Conservation (phyloP, 2,329 filamentous ascomycete genomes). For the Rhynchosporium secalis region DNA sequence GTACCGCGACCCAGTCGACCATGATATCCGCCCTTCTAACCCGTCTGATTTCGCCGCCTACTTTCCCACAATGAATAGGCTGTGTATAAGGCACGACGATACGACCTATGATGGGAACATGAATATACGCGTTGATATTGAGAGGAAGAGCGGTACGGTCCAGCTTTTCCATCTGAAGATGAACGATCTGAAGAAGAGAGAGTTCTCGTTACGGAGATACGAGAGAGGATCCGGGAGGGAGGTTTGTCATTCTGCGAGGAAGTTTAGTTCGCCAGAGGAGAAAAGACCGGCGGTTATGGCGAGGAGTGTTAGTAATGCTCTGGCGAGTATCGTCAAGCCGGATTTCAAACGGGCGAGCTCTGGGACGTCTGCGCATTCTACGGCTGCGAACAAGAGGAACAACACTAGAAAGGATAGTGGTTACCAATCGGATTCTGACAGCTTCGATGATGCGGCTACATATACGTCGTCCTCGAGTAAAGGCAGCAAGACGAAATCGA, state of each 20-base stretch:
- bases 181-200: conserved; percentile 82
- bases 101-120: conserved; percentile 90
- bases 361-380: conserved; percentile 21
- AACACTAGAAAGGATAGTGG: conserved; percentile 51
- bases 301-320: conserved; percentile 59
- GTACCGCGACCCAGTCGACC: conserved; percentile 60
- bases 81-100: conserved; percentile 88
- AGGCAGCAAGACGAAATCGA: conserved; percentile 36
- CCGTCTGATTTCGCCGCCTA: conserved; percentile 79
- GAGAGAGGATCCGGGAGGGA: conserved; percentile 91
- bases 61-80: conserved; percentile 80
- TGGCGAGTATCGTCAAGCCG: conserved; percentile 46
- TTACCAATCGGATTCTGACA: conserved; percentile 52
- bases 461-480: conserved; percentile 23
- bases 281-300: conserved; percentile 41
- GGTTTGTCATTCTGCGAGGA: conserved; percentile 80
- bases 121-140: conserved; percentile 88
- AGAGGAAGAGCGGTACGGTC: conserved; percentile 62
- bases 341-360: conserved; percentile 46
- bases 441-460: conserved; percentile 23
- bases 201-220: conserved; percentile 90
- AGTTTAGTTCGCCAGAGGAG: conserved; percentile 56
- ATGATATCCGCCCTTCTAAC: conserved; percentile 72
- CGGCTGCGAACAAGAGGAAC: conserved; percentile 18
- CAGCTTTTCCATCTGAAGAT: conserved; percentile 92